Conservation (phyloP, 768 basidiomycete species). For the Paxillus ammoniavirescens region DNA sequence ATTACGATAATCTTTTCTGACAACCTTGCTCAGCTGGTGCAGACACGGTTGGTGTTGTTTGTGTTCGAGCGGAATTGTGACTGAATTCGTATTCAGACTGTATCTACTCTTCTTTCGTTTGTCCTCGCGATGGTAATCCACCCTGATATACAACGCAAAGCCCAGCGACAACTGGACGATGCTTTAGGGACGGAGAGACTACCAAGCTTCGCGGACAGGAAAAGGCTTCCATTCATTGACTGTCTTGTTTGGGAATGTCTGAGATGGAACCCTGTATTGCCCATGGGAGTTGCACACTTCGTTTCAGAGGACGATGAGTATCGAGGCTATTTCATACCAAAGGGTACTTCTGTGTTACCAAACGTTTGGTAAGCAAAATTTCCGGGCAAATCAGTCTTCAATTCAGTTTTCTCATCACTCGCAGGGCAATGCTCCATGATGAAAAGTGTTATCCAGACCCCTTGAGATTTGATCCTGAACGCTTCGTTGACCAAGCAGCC, state of each 20-base stretch:
- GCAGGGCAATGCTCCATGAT: slow-evolving; percentile 44
- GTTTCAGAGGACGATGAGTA: slow-evolving; percentile 44
- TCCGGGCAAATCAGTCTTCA: slow-evolving; percentile 11
- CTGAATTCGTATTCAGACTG: slow-evolving; percentile 38
- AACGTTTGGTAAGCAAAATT: slow-evolving; percentile 41
- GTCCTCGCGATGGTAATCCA: slow-evolving; percentile 53
- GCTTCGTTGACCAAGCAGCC: slow-evolving; percentile 29
- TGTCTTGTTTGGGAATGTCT: slow-evolving; percentile 33
- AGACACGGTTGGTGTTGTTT: slow-evolving; percentile 20
- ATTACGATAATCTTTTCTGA: slow-evolving; percentile 2
- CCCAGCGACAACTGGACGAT: slow-evolving; percentile 51
- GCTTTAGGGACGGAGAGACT: slow-evolving; percentile 45
- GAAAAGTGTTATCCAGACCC: slow-evolving; percentile 38
- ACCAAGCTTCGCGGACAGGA: slow-evolving; percentile 40
- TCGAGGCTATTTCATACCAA: slow-evolving; percentile 43
- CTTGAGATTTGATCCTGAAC: slow-evolving; percentile 37
- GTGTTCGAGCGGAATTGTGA: slow-evolving; percentile 26
- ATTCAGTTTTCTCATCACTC: slow-evolving; percentile 16
- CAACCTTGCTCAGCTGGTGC: slow-evolving; percentile 17
- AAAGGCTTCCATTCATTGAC: slow-evolving; percentile 43
- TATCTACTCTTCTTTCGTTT: slow-evolving; percentile 48
- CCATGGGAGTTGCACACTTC: slow-evolving; percentile 19
- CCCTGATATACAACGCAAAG: slow-evolving; percentile 47
- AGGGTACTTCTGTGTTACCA: slow-evolving; percentile 42
- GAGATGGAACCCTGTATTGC: slow-evolving; percentile 43